These are phyloP conservation scores for Euphorbia peplus DNA, from an alignment of 345 rosid genomes.

Conservation along the genomic window DNA sequence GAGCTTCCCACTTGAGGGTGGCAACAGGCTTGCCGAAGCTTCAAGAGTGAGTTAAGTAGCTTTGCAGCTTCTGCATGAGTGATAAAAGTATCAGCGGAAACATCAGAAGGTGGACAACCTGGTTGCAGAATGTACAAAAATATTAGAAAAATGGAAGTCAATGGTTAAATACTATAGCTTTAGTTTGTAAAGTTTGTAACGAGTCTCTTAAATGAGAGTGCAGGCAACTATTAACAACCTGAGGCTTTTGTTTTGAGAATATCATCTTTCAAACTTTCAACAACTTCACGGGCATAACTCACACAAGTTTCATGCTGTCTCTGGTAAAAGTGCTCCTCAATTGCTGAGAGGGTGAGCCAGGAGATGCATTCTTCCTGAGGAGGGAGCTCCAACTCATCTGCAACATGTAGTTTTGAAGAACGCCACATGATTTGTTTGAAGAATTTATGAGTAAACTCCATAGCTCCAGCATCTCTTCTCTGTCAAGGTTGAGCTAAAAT, in stretches of 20 bases:
- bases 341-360: slow-evolving; percentile 86
- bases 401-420: slow-evolving; percentile 79
- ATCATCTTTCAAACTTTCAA: slow-evolving; percentile 72
- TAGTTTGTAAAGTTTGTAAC: too few relatives aligned
- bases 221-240: slow-evolving; percentile 34
- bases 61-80: slow-evolving; percentile 84
- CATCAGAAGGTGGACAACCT: slow-evolving; percentile 49
- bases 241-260: slow-evolving; percentile 63
- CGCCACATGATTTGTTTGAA: slow-evolving; percentile 97
- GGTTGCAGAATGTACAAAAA: slow-evolving; percentile 15
- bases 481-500: slow-evolving; percentile 30
- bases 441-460: slow-evolving; percentile 70
- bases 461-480: slow-evolving; percentile 65
- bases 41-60: slow-evolving; percentile 82
- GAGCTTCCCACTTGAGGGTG: slow-evolving; percentile 99
- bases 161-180: too few relatives aligned
- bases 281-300: slow-evolving; percentile 84
- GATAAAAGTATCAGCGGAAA: slow-evolving; percentile 46
- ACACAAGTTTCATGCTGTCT: slow-evolving; percentile 97
- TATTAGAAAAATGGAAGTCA: slow-evolving; percentile 5
- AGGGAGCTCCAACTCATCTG: slow-evolving; percentile 89
- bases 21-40: slow-evolving; percentile 99
- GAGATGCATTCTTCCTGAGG: slow-evolving; percentile 88
- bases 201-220: too few relatives aligned
- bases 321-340: slow-evolving; percentile 89